These are phyloP conservation scores for Geranium incanum DNA, from an alignment of 441 rosid species.

Conservation along the genomic window DNA sequence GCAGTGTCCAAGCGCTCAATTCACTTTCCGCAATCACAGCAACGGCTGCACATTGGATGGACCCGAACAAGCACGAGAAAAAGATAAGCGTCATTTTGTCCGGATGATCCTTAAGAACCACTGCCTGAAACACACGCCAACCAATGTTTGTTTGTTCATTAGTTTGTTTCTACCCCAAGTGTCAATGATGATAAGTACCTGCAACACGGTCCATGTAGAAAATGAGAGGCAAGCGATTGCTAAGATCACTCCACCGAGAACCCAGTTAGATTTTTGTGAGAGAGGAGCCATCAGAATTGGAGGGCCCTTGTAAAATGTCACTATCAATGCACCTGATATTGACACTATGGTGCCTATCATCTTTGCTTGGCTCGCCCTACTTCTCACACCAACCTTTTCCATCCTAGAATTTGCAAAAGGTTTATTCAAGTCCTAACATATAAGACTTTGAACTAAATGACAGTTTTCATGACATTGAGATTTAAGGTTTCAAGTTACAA, in stretches of 20 bases:
- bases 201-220: slow-evolving; percentile 36
- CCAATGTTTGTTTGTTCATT: neutral
- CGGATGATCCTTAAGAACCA: slow-evolving; percentile 35
- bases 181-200: slow-evolving; percentile 25
- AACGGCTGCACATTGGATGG: slow-evolving; percentile 31
- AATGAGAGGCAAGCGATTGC: slow-evolving; percentile 19
- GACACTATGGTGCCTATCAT: neutral
- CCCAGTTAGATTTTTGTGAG: slow-evolving; percentile 31
- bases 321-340: too few relatives aligned
- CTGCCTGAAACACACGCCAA: slow-evolving; percentile 26
- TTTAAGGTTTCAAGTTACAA: too few relatives aligned
- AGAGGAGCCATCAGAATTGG: slow-evolving; percentile 14
- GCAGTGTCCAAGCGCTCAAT: slow-evolving; percentile 35
- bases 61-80: slow-evolving; percentile 34
- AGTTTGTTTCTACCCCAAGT: neutral
- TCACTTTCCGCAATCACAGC: slow-evolving; percentile 27
- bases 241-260: slow-evolving; percentile 39
- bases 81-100: slow-evolving; percentile 37
- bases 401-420: slow-evolving; percentile 24
- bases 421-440: too few relatives aligned
- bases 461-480: too few relatives aligned
- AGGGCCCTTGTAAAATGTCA: too few relatives aligned
- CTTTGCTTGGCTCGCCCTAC: slow-evolving; percentile 40
- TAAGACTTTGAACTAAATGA: too few relatives aligned
- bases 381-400: slow-evolving; percentile 35